These are phyloP conservation scores for Gonapodya prolifera DNA, from an alignment of 192 early-diverging fungal genomes.

Conservation along the genomic window DNA sequence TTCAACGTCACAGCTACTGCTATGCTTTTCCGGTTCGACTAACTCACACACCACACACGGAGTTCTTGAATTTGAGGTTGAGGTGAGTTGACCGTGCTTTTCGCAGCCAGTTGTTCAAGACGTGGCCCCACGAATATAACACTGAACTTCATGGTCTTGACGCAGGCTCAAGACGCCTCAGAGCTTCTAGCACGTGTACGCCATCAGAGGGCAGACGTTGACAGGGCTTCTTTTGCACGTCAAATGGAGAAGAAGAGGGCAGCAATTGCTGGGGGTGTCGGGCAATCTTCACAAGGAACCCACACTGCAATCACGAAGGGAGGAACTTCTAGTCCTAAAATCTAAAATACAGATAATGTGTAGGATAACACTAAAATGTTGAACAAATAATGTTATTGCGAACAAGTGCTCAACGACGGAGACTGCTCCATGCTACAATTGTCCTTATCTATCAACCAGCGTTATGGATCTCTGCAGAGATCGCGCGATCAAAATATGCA, in stretches of 20 bases:
- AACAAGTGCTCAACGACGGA: no score
- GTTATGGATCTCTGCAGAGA: no score
- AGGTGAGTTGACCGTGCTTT: background rate
- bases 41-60: background rate
- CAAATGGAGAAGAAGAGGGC: background rate
- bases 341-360: no score
- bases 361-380: no score
- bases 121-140: background rate
- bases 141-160: background rate
- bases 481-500: no score
- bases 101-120: background rate
- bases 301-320: no score
- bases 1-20: background rate
- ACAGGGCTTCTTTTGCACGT: background rate
- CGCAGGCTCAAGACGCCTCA: background rate
- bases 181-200: background rate
- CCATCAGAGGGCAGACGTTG: background rate
- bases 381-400: no score
- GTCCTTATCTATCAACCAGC: no score
- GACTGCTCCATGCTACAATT: no score
- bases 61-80: background rate
- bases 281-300: no score
- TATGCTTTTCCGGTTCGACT: background rate
- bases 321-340: no score
- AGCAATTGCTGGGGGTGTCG: background rate